Base-by-base conservation (phyloP, 257 asterid genomes). In the Salvia rosmarinus region DNA sequence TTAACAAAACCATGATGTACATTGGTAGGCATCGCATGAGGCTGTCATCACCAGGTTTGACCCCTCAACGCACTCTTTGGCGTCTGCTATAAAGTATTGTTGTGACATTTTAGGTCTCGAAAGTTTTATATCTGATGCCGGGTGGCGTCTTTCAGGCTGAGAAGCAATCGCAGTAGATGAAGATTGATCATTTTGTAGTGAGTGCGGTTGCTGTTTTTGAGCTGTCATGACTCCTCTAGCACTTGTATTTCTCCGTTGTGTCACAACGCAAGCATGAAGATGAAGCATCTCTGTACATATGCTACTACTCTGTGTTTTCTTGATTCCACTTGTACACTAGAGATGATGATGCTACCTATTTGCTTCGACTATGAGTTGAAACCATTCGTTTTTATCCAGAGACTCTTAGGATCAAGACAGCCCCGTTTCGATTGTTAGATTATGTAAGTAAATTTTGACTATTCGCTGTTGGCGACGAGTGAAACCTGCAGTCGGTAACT, bases 1-100 rank as follows among this genome's bases (percentile, higher is more conserved):
- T 94, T 50, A 94, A 91, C 85, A 89, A 83, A 78, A 76, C 92
- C 14, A 90, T 85, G 87, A 77, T 93, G 97, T 82, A 93, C 80
- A 54, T 89, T 1, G 94, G 94, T 76, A 84, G 93, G 82, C 95
- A 67, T 51, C 94, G 35, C 57, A 19, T 39, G 47, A 68, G 86
- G 23, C 73, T 81, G 70, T 75, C 86, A 16, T 82, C 85, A 0
- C 65, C 80, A 78, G 85, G 86, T 79, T 78, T 16, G 82, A 63
- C 43, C 43, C 66, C 71, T 56, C 55, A 40, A 2, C 37, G 40
- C 71, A 56, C 67, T 63, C 67, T 34, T 65, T 74, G 54, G 57
- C 59, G 47, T 51, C 61, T 37, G 17, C 64, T n/a, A 4, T 37
- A 37, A 37, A 37, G 43, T 37, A 35, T 8, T 35, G 6, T 35